phyloP scores from a whole-genome alignment of 306 rosid species.

The Prunus armeniaca region DNA sequence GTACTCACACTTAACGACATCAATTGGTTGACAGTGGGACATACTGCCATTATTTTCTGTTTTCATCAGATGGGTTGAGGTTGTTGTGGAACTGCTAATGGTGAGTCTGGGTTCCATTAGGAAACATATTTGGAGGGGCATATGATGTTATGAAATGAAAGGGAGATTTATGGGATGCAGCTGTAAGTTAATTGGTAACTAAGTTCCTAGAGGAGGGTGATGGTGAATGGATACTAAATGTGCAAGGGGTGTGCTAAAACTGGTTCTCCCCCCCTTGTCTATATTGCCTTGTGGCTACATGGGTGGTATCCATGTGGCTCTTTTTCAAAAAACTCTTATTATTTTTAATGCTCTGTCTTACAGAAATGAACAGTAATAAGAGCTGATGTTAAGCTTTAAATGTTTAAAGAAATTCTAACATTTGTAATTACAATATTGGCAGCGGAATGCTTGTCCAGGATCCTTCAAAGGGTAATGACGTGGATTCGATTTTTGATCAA shows the following conservation, averaged over 20 bases:
- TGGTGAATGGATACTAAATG: not conserved
- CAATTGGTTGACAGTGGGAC: not conserved
- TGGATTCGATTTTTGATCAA: conserved; percentile 81
- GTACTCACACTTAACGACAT: not conserved
- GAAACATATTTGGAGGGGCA: not conserved
- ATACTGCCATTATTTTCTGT: not conserved
- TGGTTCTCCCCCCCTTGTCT: not conserved
- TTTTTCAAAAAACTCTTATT: not conserved
- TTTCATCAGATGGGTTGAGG: not conserved
- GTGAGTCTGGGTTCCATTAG: not conserved
- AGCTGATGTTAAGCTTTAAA: conserved; percentile 8
- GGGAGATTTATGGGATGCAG: not conserved
- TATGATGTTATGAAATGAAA: not conserved
- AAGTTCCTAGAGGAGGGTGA: not conserved
- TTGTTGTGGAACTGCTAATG: not conserved
- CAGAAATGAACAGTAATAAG: not conserved
- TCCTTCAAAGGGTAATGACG: conserved; percentile 83
- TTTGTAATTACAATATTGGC: conserved; percentile 29
- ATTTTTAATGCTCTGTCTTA: too few species aligned
- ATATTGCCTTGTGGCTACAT: not conserved
- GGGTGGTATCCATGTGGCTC: not conserved
- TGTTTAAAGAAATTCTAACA: conserved; percentile 9
- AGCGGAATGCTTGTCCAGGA: conserved; percentile 99
- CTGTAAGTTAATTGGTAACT: not conserved
- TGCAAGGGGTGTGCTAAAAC: not conserved